Conservation (phyloP, 1,139 yeast species). For the Saccharomyces hybrid region DNA sequence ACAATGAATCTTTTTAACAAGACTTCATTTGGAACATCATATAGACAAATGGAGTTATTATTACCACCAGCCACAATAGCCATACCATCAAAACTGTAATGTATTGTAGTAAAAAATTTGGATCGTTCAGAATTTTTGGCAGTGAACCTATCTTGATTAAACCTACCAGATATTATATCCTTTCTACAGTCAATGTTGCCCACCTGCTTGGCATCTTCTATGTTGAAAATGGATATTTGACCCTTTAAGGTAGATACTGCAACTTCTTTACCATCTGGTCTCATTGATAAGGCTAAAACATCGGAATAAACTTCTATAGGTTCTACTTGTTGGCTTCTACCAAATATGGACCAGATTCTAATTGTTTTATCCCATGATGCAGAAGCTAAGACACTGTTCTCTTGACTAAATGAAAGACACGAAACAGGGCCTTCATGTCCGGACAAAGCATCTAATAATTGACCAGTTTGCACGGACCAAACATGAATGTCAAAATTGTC, state of each 20-base stretch:
- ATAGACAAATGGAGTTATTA: constrained; percentile 82
- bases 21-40: constrained; percentile 84
- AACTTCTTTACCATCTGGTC: constrained; percentile 87
- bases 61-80: constrained; percentile 89
- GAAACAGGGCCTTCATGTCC: constrained; percentile 98
- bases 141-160: constrained; percentile 70
- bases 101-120: constrained; percentile 70
- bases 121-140: constrained; percentile 77
- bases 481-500: constrained; percentile 87
- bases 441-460: constrained; percentile 71
- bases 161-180: constrained; percentile 85
- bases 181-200: constrained; percentile 80
- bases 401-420: constrained; percentile 75
- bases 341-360: constrained; percentile 86
- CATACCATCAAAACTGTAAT: constrained; percentile 84
- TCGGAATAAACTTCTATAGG: constrained; percentile 83
- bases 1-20: constrained; percentile 72
- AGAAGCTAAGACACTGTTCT: constrained; percentile 71
- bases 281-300: constrained; percentile 73
- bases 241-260: constrained; percentile 91
- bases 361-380: constrained; percentile 97
- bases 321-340: constrained; percentile 78
- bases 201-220: constrained; percentile 70
- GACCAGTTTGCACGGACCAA: constrained; percentile 97
- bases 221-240: constrained; percentile 73